A percentile compares a stretch with the other conserved stretches of the same genome.
phyloP scores from a whole-genome alignment of 306 rosid species.

The Sophora flavescens region DNA sequence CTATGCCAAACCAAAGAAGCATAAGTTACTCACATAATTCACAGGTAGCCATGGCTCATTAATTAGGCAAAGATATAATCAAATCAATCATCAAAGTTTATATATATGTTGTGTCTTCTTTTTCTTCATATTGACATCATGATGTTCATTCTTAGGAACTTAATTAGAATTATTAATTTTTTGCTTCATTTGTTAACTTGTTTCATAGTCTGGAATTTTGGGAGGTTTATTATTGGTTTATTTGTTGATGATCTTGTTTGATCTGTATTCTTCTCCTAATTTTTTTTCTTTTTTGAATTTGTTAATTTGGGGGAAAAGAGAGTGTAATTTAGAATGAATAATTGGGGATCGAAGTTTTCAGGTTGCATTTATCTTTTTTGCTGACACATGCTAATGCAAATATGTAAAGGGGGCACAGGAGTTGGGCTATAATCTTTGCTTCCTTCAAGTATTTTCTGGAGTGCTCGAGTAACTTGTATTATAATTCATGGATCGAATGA shows the following conservation, averaged over 20 bases:
- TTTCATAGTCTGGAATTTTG: constrained; percentile 32
- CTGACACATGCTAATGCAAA: constrained; percentile 27
- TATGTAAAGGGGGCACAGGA: constrained; percentile 13
- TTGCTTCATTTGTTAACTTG: constrained; percentile 42
- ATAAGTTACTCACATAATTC: constrained; percentile 64
- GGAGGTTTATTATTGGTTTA: constrained; percentile 64
- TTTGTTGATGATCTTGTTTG: constrained; percentile 63
- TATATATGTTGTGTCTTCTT: constrained; percentile 17
- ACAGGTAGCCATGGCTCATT: constrained; percentile 87
- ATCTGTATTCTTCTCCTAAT: constrained; percentile 24
- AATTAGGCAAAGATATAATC: constrained; percentile 52
- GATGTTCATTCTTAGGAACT: constrained; percentile 40
- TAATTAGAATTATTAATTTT: constrained; percentile 18
- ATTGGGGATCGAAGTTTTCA: constrained; percentile 29
- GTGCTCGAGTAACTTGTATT: not conserved
- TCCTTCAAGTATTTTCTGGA: no score
- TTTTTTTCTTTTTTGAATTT: constrained; percentile 2
- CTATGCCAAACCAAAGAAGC: constrained; percentile 88
- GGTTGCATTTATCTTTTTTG: constrained; percentile 34
- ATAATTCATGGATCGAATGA: no score
- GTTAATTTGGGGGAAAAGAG: constrained; percentile 29
- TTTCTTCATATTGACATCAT: constrained; percentile 29
- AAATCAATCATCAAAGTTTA: constrained; percentile 27
- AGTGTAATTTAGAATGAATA: constrained; percentile 64
- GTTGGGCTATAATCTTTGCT: no score